phyloP scores from a whole-genome alignment of 2,329 filamentous ascomycete genomes.

The Zarea fungicola region DNA sequence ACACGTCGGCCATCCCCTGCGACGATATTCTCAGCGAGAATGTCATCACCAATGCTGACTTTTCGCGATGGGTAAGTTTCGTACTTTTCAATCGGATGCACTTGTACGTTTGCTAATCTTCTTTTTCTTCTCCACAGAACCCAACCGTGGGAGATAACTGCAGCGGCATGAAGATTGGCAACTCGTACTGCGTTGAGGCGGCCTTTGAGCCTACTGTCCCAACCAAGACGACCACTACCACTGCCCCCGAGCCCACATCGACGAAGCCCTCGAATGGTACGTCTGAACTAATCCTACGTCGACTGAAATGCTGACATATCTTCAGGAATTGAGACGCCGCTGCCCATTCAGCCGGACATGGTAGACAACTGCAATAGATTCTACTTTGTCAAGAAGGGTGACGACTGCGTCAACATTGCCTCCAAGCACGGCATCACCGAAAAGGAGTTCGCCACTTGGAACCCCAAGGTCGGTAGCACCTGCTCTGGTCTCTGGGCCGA shows the following conservation, averaged over 20 bases:
- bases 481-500: constrained; percentile 12
- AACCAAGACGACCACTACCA: not conserved
- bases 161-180: not conserved
- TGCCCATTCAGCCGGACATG: constrained; percentile 16
- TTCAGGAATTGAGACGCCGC: constrained; percentile 11
- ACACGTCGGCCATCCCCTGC: too few relatives aligned
- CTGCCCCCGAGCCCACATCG: not conserved
- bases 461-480: constrained; percentile 2
- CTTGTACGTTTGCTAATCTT: too few relatives aligned
- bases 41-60: too few relatives aligned
- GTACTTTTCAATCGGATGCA: too few relatives aligned
- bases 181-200: constrained; percentile 6
- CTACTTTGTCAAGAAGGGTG: constrained; percentile 11
- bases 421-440: not conserved
- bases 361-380: constrained; percentile 15
- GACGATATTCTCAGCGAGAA: too few relatives aligned
- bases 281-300: not conserved
- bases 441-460: constrained; percentile 13
- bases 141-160: not conserved
- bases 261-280: not conserved
- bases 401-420: constrained; percentile 8
- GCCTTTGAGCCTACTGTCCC: not conserved
- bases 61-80: too few relatives aligned
- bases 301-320: not conserved
- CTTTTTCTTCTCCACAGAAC: too few relatives aligned